phyloP scores from a whole-genome alignment of 495 filamentous ascomycete genomes.

The Cladorrhinum samala region DNA sequence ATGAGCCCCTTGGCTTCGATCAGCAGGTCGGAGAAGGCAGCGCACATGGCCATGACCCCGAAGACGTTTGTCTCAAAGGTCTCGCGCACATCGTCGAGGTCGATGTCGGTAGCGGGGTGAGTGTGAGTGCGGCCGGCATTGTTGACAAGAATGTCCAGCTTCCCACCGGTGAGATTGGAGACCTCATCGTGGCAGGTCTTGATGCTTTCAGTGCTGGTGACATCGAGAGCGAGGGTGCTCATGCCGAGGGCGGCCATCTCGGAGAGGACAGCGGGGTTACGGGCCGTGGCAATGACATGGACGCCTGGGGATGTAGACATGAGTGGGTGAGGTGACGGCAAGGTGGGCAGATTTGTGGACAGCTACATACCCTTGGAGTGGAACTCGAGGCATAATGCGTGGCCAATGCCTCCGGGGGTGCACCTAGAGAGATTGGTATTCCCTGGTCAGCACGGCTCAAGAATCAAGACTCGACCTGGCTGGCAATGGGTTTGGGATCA shows the following conservation, averaged over 20 bases:
- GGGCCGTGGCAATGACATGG: conserved; percentile 51
- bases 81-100: conserved; percentile 43
- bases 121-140: conserved; percentile 55
- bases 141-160: conserved; percentile 61
- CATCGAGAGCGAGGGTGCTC: conserved; percentile 43
- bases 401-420: conserved; percentile 49
- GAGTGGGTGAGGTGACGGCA: no score
- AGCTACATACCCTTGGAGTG: conserved; percentile 36
- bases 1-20: conserved; percentile 48
- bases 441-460: conserved; percentile 6
- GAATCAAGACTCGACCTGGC: not conserved
- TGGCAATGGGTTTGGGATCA: not conserved
- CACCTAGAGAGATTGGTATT: conserved; percentile 31
- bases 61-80: conserved; percentile 62
- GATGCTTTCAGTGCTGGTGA: conserved; percentile 47
- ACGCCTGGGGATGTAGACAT: no score
- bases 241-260: conserved; percentile 43
- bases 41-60: conserved; percentile 47
- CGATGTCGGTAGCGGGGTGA: conserved; percentile 48
- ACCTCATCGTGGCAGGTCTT: conserved; percentile 40
- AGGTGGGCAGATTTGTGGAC: no score
- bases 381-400: conserved; percentile 45
- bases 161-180: conserved; percentile 46
- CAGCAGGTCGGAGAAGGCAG: conserved; percentile 49
- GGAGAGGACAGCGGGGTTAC: conserved; percentile 37